Evolutionary conservation across 495 filamentous ascomycete species (phyloP), one percentile per base, ranked within the genome.

Genomic region (Aspergillus sclerotiicarbonarius): DNA sequence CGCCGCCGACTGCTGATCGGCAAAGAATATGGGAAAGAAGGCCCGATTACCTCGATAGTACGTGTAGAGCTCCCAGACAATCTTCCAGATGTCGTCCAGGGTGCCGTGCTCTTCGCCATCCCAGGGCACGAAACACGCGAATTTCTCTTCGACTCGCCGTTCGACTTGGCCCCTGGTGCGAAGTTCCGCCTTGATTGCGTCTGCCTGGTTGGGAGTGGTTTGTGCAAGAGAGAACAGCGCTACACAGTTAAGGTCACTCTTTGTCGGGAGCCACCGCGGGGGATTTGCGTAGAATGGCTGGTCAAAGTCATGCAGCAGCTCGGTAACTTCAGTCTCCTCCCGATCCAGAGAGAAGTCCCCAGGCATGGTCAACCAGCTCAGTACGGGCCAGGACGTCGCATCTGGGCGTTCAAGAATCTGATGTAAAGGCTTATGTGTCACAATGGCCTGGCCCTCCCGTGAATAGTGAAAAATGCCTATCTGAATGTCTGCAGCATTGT

Each of bases 11-110:
- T 60, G 57, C 20, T 53, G 37, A 35, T 63, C 57, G 15, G 54
- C 35, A 35, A 63, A 63, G 33, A 63, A 47, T 6, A 63, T 41
- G 13, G 37, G 37, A n/a, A 2, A 15, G n/a, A 12, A n/a, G 13
- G 6, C 2, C 8, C 8, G 30, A 5, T 53, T 32, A 6, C 32
- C 13, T 33, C 44, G 32, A 8, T 51, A 44, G 10, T 45, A 20
- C 1, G 19, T 37, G 13, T 37, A n/a, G n/a, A 54, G 9, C 15
- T 63, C 61, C 35, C 43, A 46, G 44, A 56, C 54, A 16, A 60
- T 46, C 18, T 55, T 50, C 57, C 57, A 63, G 18, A 63, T 60
- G 37, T 63, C 61, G 15, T 59, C 53, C 8, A 50, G 18, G 2
- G 57, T 63, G 8, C 61, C 61, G 44, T 57, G 44, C 10, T n/a